These are phyloP conservation scores for Apiospora marii DNA, from an alignment of 2,329 filamentous ascomycete genomes.

Conservation along the genomic window DNA sequence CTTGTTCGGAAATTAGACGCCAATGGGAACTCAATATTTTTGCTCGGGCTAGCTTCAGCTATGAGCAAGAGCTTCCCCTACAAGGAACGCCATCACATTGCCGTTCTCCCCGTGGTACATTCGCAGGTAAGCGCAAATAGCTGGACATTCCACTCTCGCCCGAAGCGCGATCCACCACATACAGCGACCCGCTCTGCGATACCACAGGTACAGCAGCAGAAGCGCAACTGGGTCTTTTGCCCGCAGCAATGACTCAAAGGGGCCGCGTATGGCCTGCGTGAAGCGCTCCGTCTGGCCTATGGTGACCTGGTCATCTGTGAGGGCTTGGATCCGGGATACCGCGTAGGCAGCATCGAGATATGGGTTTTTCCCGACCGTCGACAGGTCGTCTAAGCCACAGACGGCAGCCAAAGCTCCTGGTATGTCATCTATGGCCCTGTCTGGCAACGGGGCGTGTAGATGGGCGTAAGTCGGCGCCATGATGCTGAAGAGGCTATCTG, in stretches of 20 bases:
- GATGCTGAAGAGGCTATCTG: slow-evolving; percentile 45
- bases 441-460: slow-evolving; percentile 45
- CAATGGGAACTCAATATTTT: too few relatives aligned
- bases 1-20: too few relatives aligned
- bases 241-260: slow-evolving; percentile 44
- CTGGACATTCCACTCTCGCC: slow-evolving; percentile 50
- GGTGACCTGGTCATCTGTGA: slow-evolving; percentile 41
- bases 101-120: slow-evolving; percentile 39
- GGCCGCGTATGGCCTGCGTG: slow-evolving; percentile 41
- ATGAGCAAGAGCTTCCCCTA: slow-evolving; percentile 34
- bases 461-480: slow-evolving; percentile 46
- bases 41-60: slow-evolving; percentile 23
- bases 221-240: slow-evolving; percentile 48
- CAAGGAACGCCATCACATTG: slow-evolving; percentile 43
- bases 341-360: slow-evolving; percentile 50
- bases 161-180: slow-evolving; percentile 55
- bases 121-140: slow-evolving; percentile 49
- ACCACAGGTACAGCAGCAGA: slow-evolving; percentile 52
- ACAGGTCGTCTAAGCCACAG: slow-evolving; percentile 39
- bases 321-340: slow-evolving; percentile 40
- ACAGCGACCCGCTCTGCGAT: slow-evolving; percentile 46
- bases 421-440: slow-evolving; percentile 37
- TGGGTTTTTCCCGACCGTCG: slow-evolving; percentile 44
- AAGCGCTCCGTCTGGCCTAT: slow-evolving; percentile 46
- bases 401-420: slow-evolving; percentile 34